A percentile compares a stretch with the other conserved stretches of the same genome.
Conservation (phyloP, 2,329 filamentous ascomycete species). For the Chaetomium strumarium region DNA sequence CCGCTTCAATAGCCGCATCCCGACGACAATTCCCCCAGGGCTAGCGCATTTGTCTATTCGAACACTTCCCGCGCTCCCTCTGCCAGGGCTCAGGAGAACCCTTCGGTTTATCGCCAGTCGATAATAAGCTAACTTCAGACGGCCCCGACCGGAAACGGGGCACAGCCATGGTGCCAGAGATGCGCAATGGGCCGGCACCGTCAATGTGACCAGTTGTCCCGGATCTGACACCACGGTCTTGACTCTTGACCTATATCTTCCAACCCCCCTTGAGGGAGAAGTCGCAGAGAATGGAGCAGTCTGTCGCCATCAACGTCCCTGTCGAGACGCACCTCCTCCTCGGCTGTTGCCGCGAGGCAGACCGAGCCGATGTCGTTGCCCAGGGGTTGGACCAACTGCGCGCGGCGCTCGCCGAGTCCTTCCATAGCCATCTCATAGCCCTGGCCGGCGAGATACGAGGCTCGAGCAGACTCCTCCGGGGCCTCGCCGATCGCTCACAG, state of each 20-base stretch:
- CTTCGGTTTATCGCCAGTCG: too few relatives aligned
- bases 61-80: too few relatives aligned
- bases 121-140: too few relatives aligned
- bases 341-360: slow-evolving; percentile 51
- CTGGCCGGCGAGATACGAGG: slow-evolving; percentile 43
- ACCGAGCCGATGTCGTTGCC: slow-evolving; percentile 44
- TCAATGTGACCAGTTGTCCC: slow-evolving; percentile 2
- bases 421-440: slow-evolving; percentile 42
- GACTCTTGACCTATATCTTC: neutral
- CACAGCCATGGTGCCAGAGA: slow-evolving; percentile 13
- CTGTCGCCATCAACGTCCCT: slow-evolving; percentile 8
- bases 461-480: slow-evolving; percentile 43
- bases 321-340: slow-evolving; percentile 37
- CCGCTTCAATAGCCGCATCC: too few relatives aligned
- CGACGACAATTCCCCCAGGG: too few relatives aligned
- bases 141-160: neutral
- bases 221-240: too few relatives aligned
- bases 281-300: slow-evolving; percentile 17
- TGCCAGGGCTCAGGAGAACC: too few relatives aligned
- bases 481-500: slow-evolving; percentile 50
- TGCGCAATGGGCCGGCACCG: slow-evolving; percentile 14
- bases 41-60: too few relatives aligned
- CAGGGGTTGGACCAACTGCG: slow-evolving; percentile 45
- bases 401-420: slow-evolving; percentile 37
- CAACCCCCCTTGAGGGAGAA: neutral